phyloP scores from a whole-genome alignment of 148 eudicot genomes.

The Hydrangea macrophylla region DNA sequence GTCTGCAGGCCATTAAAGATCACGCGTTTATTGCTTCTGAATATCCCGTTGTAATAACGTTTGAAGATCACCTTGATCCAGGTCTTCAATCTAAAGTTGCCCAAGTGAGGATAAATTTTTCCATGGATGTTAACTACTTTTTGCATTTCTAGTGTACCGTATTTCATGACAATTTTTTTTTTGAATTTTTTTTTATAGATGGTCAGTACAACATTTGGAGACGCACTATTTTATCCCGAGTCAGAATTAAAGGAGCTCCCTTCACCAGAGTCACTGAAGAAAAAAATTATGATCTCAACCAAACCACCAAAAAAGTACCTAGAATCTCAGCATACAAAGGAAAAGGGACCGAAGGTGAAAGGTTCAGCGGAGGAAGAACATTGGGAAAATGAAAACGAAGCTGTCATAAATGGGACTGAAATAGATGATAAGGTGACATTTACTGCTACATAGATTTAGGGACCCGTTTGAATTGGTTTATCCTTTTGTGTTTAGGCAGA shows the following conservation, averaged over 20 bases:
- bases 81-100: constrained; percentile 70
- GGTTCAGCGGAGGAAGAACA: constrained; percentile 5
- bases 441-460: no score
- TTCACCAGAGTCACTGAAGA: constrained; percentile 45
- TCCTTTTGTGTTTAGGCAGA: no score
- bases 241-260: constrained; percentile 33
- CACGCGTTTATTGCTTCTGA: constrained; percentile 66
- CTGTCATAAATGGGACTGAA: neutral
- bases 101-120: constrained; percentile 28
- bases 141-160: neutral
- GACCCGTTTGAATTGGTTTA: no score
- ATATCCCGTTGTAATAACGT: constrained; percentile 80
- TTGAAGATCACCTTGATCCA: constrained; percentile 75
- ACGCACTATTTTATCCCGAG: constrained; percentile 26
- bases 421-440: neutral
- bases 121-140: neutral
- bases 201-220: constrained; percentile 45
- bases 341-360: constrained; percentile 10
- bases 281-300: constrained; percentile 53
- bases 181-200: constrained; percentile 33
- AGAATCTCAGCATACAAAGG: constrained; percentile 14
- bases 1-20: constrained; percentile 68
- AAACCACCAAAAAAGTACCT: constrained; percentile 50
- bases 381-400: neutral
- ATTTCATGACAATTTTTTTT: no score